phyloP scores from a whole-genome alignment of 2,329 filamentous ascomycete genomes.

The Fusarium chaquense region DNA sequence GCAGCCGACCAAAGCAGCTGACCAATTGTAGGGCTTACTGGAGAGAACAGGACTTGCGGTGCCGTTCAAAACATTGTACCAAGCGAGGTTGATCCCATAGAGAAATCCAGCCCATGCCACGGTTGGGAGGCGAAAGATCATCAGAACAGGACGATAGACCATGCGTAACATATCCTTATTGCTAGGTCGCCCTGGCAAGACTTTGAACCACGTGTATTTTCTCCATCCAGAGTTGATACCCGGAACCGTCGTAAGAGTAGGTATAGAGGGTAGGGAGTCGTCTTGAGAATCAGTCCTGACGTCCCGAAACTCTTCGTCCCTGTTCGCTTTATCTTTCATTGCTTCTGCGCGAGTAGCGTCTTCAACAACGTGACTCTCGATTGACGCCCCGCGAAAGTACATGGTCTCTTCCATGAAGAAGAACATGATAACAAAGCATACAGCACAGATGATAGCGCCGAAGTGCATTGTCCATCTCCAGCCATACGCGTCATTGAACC shows the following conservation, averaged over 20 bases:
- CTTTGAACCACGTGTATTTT: slow-evolving; percentile 6
- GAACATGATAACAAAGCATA: background rate
- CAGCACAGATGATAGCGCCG: background rate
- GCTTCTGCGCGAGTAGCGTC: background rate
- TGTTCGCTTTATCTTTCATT: background rate
- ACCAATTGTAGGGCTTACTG: slow-evolving; percentile 2
- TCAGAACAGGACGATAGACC: slow-evolving; percentile 5
- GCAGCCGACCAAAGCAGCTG: background rate
- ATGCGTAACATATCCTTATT: slow-evolving; percentile 3
- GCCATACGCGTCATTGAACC: background rate
- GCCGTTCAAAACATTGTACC: slow-evolving; percentile 10
- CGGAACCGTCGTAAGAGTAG: fast-evolving
- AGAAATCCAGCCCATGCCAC: slow-evolving; percentile 6
- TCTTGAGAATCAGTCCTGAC: background rate
- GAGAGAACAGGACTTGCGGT: background rate
- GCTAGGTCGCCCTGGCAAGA: background rate
- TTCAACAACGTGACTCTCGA: background rate
- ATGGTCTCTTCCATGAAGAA: slow-evolving; percentile 13
- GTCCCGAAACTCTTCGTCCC: background rate
- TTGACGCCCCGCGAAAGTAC: background rate
- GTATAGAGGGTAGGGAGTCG: background rate
- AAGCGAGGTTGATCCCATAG: slow-evolving; percentile 5
- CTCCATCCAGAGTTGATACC: background rate
- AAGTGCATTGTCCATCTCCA: slow-evolving; percentile 11
- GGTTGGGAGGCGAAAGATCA: slow-evolving; percentile 1